Evolutionary conservation across 108 stramenopile species (phyloP).

Genomic region (Mediolabrus comicus): DNA sequence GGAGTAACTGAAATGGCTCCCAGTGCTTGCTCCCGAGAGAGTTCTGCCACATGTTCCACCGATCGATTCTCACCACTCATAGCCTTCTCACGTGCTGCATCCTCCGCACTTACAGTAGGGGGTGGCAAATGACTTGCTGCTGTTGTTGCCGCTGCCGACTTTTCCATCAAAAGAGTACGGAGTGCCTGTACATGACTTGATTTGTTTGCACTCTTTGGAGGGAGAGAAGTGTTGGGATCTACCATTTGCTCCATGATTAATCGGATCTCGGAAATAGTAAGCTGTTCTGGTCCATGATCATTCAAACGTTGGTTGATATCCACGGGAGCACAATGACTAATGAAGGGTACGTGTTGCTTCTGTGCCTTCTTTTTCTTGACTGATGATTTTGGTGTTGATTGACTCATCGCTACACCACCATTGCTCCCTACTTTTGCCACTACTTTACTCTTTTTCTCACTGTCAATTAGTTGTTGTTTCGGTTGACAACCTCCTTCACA

Average conservation of each 20-base stretch:
- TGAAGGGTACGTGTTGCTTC: conserved; percentile 53
- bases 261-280: conserved; percentile 65
- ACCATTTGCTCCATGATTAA: conserved; percentile 33
- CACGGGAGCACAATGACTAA: conserved; percentile 65
- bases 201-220: conserved; percentile 43
- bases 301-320: conserved; percentile 26
- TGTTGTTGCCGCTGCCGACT: background rate
- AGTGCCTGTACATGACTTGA: conserved; percentile 40
- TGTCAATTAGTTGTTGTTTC: background rate
- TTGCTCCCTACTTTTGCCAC: background rate
- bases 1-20: conserved; percentile 40
- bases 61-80: conserved; percentile 63
- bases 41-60: conserved; percentile 75
- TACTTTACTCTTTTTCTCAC: background rate
- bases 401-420: background rate
- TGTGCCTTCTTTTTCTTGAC: conserved; percentile 1
- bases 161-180: conserved; percentile 9
- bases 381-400: background rate
- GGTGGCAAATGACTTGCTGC: conserved; percentile 8
- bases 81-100: conserved; percentile 63
- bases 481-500: conserved; percentile 66
- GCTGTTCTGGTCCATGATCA: conserved; percentile 41
- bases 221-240: conserved; percentile 4
- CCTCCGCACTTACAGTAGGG: conserved; percentile 51
- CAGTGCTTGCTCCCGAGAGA: conserved; percentile 57